Evolutionary conservation across 371 early-diverging fungal species (phyloP).

Genomic region (Actinomortierella ambigua): DNA sequence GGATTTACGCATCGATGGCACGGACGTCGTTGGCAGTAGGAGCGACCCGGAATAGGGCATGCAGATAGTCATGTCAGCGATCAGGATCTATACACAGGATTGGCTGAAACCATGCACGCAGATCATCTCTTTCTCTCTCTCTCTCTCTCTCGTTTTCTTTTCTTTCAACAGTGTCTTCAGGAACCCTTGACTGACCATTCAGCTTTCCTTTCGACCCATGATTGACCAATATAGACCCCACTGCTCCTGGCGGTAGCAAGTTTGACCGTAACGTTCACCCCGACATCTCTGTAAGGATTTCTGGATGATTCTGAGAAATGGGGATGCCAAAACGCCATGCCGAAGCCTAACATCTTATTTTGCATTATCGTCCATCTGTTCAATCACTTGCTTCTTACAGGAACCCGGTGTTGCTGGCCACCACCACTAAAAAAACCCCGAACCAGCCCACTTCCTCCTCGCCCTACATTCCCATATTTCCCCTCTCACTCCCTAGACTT

Average conservation of each 20-base stretch:
- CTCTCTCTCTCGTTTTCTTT: neutral
- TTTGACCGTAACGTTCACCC: slow-evolving; percentile 87
- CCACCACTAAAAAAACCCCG: slow-evolving; percentile 15
- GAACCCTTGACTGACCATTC: slow-evolving; percentile 5
- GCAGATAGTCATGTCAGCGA: neutral
- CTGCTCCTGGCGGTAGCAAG: slow-evolving; percentile 83
- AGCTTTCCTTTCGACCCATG: neutral
- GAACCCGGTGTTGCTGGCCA: slow-evolving; percentile 10
- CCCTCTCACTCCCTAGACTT: too few species aligned
- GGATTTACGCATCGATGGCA: too few species aligned
- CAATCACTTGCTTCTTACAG: neutral
- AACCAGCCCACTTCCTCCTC: neutral
- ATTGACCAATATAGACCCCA: slow-evolving; percentile 55
- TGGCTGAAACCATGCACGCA: neutral
- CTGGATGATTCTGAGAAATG: neutral
- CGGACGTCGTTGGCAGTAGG: neutral
- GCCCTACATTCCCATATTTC: too few species aligned
- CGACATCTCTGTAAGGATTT: slow-evolving; percentile 22
- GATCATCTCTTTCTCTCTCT: neutral
- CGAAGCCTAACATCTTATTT: neutral
- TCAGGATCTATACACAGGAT: neutral
- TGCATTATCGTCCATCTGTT: neutral
- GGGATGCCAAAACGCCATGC: neutral
- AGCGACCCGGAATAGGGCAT: neutral
- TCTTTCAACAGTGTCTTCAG: slow-evolving; percentile 9